Percentiles rank a stretch among this genome's conserved stretches.
Conservation (phyloP, 148 eudicot species). For the Beta vulgaris region DNA sequence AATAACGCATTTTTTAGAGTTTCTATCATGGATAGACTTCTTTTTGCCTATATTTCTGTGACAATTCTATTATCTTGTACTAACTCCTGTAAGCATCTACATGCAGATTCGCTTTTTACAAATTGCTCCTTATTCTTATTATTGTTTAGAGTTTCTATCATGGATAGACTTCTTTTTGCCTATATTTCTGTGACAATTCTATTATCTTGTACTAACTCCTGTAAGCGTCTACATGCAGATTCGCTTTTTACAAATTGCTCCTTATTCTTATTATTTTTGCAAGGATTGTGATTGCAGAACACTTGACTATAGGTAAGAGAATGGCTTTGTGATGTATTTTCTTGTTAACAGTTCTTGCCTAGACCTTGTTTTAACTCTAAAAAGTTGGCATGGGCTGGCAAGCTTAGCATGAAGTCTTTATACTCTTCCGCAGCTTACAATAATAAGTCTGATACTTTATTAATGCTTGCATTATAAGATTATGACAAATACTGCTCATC, state of each 20-base stretch:
- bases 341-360: background rate
- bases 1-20: background rate
- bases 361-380: background rate
- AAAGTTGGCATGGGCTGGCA: background rate
- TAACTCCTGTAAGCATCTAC: background rate
- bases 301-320: conserved; percentile 70
- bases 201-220: background rate
- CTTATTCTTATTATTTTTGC: conserved; percentile 85
- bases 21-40: background rate
- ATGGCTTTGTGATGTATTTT: background rate
- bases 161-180: too few relatives aligned
- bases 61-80: background rate
- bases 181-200: too few relatives aligned
- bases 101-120: conserved; percentile 82
- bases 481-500: too few relatives aligned
- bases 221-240: conserved; percentile 42
- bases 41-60: background rate
- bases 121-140: conserved; percentile 77
- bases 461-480: too few relatives aligned
- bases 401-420: too few relatives aligned
- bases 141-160: too few relatives aligned
- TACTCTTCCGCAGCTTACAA: too few relatives aligned
- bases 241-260: conserved; percentile 75
- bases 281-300: conserved; percentile 92
- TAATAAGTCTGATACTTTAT: too few relatives aligned